Evolutionary conservation across 2,329 filamentous ascomycete genomes (phyloP).

Genomic region (Aspergillus pseudonomiae): DNA sequence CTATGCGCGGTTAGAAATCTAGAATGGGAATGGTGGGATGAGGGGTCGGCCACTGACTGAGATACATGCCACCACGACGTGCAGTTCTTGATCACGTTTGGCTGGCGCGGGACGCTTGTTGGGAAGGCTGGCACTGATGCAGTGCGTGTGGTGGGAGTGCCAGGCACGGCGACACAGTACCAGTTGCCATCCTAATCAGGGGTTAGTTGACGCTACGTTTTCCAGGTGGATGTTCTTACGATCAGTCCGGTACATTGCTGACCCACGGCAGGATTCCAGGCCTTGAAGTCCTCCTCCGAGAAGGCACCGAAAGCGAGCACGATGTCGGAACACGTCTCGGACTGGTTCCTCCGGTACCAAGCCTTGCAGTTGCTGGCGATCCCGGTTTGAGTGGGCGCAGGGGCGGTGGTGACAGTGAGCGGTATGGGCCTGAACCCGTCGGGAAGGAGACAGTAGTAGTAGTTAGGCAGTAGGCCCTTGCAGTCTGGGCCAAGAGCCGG

Average conservation of each 20-base stretch:
- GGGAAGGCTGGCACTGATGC: background rate
- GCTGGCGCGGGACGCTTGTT: background rate
- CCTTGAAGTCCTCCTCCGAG: conserved; percentile 12
- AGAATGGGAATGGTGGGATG: too few relatives aligned
- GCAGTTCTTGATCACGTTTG: background rate
- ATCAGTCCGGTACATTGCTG: background rate
- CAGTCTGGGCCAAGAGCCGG: conserved; percentile 15
- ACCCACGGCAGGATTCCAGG: conserved; percentile 11
- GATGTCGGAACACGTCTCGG: background rate
- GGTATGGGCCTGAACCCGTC: conserved; percentile 4
- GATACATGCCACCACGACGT: background rate
- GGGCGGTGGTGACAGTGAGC: conserved; percentile 9
- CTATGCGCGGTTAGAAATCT: background rate
- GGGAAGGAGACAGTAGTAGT: conserved; percentile 19
- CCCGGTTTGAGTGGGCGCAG: background rate
- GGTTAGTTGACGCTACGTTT: background rate
- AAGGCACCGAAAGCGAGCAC: conserved; percentile 1
- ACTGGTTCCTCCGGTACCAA: background rate
- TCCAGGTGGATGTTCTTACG: background rate
- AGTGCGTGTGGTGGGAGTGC: conserved; percentile 7
- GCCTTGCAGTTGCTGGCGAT: conserved; percentile 2
- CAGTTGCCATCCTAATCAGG: background rate
- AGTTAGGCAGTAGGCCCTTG: conserved; percentile 6
- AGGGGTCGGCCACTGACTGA: background rate
- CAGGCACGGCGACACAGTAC: conserved; percentile 12